A percentile compares a stretch with the other conserved stretches of the same genome.
Evolutionary conservation across 495 filamentous ascomycete species (phyloP).

Genomic region (Hyaloscypha finlandica): DNA sequence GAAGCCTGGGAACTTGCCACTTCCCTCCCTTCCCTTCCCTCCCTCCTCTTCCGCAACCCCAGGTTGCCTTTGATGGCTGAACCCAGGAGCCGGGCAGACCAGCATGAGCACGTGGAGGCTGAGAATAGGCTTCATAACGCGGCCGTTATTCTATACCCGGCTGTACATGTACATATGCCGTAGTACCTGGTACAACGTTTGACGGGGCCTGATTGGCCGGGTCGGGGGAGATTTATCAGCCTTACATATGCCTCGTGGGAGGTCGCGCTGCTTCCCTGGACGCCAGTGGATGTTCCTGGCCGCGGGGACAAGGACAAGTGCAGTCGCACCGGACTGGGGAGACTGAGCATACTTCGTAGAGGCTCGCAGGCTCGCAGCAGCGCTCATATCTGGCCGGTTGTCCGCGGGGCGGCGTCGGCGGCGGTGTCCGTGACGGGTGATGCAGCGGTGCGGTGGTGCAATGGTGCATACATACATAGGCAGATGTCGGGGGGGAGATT

Average conservation of each 20-base stretch:
- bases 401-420: background rate
- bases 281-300: background rate
- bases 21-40: background rate
- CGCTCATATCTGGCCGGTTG: background rate
- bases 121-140: constrained; percentile 4
- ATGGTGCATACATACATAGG: background rate
- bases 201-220: background rate
- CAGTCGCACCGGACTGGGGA: background rate
- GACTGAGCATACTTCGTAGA: background rate
- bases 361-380: background rate
- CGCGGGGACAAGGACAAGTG: background rate
- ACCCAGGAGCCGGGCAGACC: background rate
- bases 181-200: background rate
- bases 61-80: background rate
- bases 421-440: no score
- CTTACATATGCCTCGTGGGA: constrained; percentile 5
- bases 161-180: background rate
- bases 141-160: background rate
- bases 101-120: constrained; percentile 20
- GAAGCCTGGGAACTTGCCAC: background rate
- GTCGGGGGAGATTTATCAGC: constrained; percentile 10
- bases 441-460: no score
- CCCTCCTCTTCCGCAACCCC: background rate
- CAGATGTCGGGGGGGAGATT: background rate
- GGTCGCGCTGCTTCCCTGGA: background rate